Evolutionary conservation across 768 basidiomycete genomes (phyloP).

Genomic region (Neoboletus subvelutipes): DNA sequence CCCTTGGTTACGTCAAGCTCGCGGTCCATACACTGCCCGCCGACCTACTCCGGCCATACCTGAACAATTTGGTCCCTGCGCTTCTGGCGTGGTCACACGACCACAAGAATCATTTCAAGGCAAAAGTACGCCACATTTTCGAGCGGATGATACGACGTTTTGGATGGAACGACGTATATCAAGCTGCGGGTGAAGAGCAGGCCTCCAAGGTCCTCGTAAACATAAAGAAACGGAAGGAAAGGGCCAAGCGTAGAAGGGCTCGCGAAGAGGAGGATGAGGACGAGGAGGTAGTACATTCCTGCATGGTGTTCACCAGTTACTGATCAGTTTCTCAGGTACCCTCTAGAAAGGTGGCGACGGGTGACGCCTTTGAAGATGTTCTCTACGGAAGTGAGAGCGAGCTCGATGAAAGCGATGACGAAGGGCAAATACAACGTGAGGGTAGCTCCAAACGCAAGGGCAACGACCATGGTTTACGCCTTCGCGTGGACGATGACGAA

Average conservation of each 20-base stretch:
- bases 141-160: conserved; percentile 93
- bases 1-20: conserved; percentile 93
- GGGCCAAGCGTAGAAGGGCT: conserved; percentile 86
- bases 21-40: conserved; percentile 80
- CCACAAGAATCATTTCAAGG: conserved; percentile 98
- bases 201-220: conserved; percentile 87
- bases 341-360: conserved; percentile 51
- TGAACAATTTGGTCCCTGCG: conserved; percentile 76
- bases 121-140: conserved; percentile 94
- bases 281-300: conserved; percentile 40
- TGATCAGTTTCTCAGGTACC: conserved; percentile 36
- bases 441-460: conserved; percentile 39
- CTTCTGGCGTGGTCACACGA: conserved; percentile 93
- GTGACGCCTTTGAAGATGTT: conserved; percentile 96
- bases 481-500: conserved; percentile 86
- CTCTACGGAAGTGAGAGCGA: conserved; percentile 97
- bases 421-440: conserved; percentile 36
- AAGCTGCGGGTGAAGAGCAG: conserved; percentile 72
- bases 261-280: conserved; percentile 57
- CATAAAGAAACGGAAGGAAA: conserved; percentile 93
- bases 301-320: background rate
- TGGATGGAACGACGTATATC: conserved; percentile 80
- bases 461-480: conserved; percentile 52
- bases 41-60: conserved; percentile 71
- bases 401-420: conserved; percentile 68